Base-by-base conservation (phyloP, 2,329 filamentous ascomycete species). In the Fulvia fulva region DNA sequence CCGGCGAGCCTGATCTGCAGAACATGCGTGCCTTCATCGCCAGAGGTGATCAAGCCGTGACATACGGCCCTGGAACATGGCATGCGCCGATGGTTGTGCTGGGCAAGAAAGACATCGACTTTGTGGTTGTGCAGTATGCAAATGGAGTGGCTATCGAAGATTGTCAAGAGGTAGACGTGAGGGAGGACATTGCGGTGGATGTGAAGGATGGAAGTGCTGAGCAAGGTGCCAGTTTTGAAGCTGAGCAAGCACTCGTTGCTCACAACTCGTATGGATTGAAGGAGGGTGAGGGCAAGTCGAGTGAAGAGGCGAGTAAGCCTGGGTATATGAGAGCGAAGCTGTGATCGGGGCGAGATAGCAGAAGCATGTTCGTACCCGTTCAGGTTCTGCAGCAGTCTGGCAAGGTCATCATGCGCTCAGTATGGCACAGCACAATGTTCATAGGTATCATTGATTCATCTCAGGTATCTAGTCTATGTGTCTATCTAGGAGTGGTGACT, bases 11-110 rank as follows among this genome's bases (percentile, higher is more conserved):
- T 0, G 91, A 97, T 73, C 70, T 96, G 43, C 71, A 73, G 22
- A 80, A 83, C 8, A 67, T 96, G 41, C 82, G 80, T 65, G 93
- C 91, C 0, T 99, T 97, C 71, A 76, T 95, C 55, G 92, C 90
- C 1, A 83, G 81, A 51, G 87, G 85, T 2, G 81, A 82, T 23
- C 91, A 96, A 77, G 92, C 91, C 11, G 90, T 99, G 14, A 97
- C 91, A 2, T 99, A 97, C 73, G 91, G 84, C 1, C 86, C 89
- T 1, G 94, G 91, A 5, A 97, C 91, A 55, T 99, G 87, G 93
- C 94, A 99, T 78, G 91, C 93, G 61, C 94, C 94, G 0, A 97
- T 99, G 93, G 89, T 91, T 14, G 91, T 90, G 16, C 75, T 97
- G 51, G 92, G 92, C 0, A 73, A 76, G 46, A 76, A 78, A 55